A percentile compares a stretch with the other conserved stretches of the same genome.
These are phyloP conservation scores for Albatrellus ellisii DNA, from an alignment of 768 basidiomycete genomes.

Conservation along the genomic window DNA sequence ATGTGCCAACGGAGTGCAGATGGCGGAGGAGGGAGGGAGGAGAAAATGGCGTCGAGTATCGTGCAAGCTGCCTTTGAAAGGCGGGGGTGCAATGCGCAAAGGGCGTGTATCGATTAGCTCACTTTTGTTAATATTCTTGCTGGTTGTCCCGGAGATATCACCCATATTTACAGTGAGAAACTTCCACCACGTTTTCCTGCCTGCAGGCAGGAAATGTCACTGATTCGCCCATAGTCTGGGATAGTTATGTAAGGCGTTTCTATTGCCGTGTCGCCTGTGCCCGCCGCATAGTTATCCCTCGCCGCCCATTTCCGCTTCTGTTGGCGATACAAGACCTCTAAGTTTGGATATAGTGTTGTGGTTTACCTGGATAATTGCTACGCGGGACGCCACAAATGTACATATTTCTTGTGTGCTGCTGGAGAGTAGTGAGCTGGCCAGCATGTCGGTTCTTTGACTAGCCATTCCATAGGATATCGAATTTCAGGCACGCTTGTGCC, in stretches of 20 bases:
- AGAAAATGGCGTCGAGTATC: slow-evolving; percentile 1
- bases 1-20: slow-evolving; percentile 13
- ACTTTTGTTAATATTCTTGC: slow-evolving; percentile 8
- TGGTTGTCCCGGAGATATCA: slow-evolving; percentile 14
- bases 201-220: slow-evolving; percentile 51
- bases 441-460: too few relatives aligned
- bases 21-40: slow-evolving; percentile 6
- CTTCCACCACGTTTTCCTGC: slow-evolving; percentile 56
- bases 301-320: too few relatives aligned
- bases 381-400: too few relatives aligned
- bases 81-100: slow-evolving; percentile 29
- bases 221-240: slow-evolving; percentile 21
- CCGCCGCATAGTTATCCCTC: slow-evolving; percentile 9
- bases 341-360: too few relatives aligned
- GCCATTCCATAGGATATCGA: too few relatives aligned
- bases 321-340: too few relatives aligned
- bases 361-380: too few relatives aligned
- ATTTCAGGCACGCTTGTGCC: too few relatives aligned
- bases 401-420: too few relatives aligned
- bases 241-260: slow-evolving; percentile 28
- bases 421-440: too few relatives aligned
- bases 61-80: slow-evolving; percentile 8
- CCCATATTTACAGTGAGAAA: slow-evolving; percentile 32
- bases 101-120: slow-evolving; percentile 28
- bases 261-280: slow-evolving; percentile 11